phyloP scores from a whole-genome alignment of 2,329 filamentous ascomycete genomes.

The Pseudogymnoascus sp. region DNA sequence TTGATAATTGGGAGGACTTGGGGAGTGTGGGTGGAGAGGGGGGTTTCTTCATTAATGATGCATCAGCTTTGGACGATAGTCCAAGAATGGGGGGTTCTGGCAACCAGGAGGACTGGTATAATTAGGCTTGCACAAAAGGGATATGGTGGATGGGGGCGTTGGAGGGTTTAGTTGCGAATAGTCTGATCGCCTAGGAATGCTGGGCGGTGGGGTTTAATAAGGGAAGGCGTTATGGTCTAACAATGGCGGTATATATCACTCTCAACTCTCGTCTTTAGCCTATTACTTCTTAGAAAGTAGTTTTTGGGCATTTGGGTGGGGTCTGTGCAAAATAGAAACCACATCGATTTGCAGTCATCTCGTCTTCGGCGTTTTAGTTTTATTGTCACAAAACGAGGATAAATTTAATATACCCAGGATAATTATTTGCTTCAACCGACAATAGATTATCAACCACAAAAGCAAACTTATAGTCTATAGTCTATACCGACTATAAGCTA shows the following conservation, averaged over 20 bases:
- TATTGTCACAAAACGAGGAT: background rate
- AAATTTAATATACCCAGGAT: background rate
- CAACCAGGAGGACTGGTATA: slow-evolving; percentile 11
- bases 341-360: background rate
- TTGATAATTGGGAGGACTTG: slow-evolving; percentile 52
- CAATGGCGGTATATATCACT: slow-evolving; percentile 12
- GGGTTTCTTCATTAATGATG: background rate
- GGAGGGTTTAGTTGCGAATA: background rate
- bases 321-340: slow-evolving; percentile 1
- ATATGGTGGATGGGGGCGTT: background rate
- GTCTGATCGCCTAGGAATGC: background rate
- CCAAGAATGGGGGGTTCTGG: background rate
- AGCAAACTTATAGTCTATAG: background rate
- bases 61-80: slow-evolving; percentile 3
- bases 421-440: background rate
- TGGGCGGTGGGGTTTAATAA: background rate
- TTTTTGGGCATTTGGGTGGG: slow-evolving; percentile 1
- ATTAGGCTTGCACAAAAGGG: background rate
- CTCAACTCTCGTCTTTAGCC: slow-evolving; percentile 12
- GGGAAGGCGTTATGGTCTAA: background rate
- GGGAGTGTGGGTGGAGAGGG: background rate
- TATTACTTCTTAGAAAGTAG: slow-evolving; percentile 2
- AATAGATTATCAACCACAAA: background rate
- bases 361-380: background rate
- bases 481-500: background rate